A percentile compares a stretch with the other conserved stretches of the same genome.
phyloP scores from a whole-genome alignment of 306 rosid species.

The Gastrolobium villosum region DNA sequence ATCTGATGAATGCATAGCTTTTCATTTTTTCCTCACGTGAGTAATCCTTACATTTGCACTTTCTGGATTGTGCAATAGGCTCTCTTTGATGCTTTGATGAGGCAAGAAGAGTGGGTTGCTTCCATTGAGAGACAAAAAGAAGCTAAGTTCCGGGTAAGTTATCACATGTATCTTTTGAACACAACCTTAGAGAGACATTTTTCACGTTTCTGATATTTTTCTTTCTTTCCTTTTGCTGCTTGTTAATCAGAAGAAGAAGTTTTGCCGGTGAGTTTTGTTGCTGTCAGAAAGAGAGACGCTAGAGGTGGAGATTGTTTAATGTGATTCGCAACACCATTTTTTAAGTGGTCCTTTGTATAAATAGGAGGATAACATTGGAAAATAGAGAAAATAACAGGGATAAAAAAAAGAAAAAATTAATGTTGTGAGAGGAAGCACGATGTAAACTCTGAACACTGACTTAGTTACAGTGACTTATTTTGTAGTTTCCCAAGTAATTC shows the following conservation, averaged over 20 bases:
- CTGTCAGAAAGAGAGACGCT: conserved; percentile 44
- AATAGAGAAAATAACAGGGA: too few relatives aligned
- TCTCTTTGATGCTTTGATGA: conserved; percentile 87
- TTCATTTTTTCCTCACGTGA: conserved; percentile 3
- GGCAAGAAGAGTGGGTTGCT: conserved; percentile 95
- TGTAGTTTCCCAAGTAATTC: neutral
- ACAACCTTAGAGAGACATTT: neutral
- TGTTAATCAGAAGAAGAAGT: conserved; percentile 76
- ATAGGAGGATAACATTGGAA: too few relatives aligned
- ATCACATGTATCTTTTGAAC: neutral
- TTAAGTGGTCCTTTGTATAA: too few relatives aligned
- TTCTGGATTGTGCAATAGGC: conserved; percentile 62
- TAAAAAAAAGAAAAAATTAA: too few relatives aligned
- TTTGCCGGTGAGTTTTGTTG: conserved; percentile 75
- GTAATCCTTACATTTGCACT: too few relatives aligned
- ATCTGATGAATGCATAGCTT: conserved; percentile 26
- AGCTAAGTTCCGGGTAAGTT: conserved; percentile 81
- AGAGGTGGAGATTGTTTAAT: too few relatives aligned
- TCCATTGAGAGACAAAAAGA: conserved; percentile 87
- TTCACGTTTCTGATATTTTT: conserved; percentile 40
- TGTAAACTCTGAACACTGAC: conserved; percentile 22
- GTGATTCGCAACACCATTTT: too few relatives aligned
- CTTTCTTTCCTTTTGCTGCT: conserved; percentile 38
- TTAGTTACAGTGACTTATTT: too few relatives aligned
- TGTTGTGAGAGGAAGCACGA: too few relatives aligned